Evolutionary conservation across 345 rosid species (phyloP), one percentile per base, ranked within the genome.

Genomic region (Gossypium sturtianum): DNA sequence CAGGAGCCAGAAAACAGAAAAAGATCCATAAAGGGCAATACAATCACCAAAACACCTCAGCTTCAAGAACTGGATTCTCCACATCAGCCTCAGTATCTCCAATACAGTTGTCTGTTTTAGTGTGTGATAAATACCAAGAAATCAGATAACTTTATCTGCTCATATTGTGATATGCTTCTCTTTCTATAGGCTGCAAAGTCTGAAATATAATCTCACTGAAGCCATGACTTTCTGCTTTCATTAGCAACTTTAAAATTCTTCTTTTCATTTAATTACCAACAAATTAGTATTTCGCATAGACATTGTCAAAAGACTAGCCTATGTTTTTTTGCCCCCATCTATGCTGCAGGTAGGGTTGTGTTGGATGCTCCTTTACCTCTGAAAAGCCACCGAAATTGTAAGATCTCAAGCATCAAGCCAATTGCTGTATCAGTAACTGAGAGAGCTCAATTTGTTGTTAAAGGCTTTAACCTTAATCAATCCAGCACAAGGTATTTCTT

Each of bases 291-390:
- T 63, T 56, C 19, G 43, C 29, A 16, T 9, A 73, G 75, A 73
- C 61, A 45, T 61, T 70, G 58, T 51, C n/a, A 66, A 53, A 57
- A 44, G 76, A 48, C 52, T 22, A 19, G 19, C 13, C 48, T 81
- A 74, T 74, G 60, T 61, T 56, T 49, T 70, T 20, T 27, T 75
- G 41, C 41, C 43, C 9, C 11, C n/a, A 19, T 83, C 71, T 75
- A 57, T 71, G 77, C 53, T 86, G 78, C 89, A 90, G 95, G 95
- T 67, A 84, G 82, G 71, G 86, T 87, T 76, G 81, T 90, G 76
- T 77, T 90, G 59, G 89, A 86, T 53, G 67, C 82, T 9, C 80
- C 83, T 9, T 81, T 86, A 44, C 89, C 85, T 78, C 75, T 67
- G 48, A 80, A 83, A 80, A 82, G 83, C 72, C 79, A 71, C 56